Evolutionary conservation across 129 eudicot genomes (phyloP).

Genomic region (Tagetes patula): DNA sequence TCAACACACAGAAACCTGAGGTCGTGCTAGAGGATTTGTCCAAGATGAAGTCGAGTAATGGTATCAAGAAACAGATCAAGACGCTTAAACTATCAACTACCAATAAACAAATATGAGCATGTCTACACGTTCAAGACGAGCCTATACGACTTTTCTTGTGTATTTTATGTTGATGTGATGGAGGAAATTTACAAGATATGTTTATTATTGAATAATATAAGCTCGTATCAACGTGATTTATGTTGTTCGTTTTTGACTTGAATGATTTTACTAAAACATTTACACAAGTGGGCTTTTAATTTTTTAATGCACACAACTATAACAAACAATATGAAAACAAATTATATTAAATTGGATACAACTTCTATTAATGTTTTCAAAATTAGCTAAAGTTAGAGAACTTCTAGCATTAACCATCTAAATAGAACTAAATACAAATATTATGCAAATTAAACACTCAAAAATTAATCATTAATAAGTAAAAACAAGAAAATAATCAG

Average conservation of each 20-base stretch:
- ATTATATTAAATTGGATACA: too few relatives aligned
- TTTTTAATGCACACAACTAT: too few relatives aligned
- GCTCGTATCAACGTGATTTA: neutral
- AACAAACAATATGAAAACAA: too few relatives aligned
- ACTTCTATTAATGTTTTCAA: too few relatives aligned
- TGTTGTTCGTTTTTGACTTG: constrained; percentile 5
- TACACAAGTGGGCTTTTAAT: neutral
- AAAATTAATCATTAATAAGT: too few relatives aligned
- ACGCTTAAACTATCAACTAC: constrained; percentile 21
- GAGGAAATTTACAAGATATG: neutral
- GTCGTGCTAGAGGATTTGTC: constrained; percentile 8
- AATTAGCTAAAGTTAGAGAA: neutral
- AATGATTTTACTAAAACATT: neutral
- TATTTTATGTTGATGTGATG: constrained; percentile 1
- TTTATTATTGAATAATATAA: neutral
- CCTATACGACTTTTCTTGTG: neutral
- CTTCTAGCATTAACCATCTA: neutral
- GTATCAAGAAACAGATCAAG: constrained; percentile 28
- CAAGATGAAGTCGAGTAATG: constrained; percentile 13
- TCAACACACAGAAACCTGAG: constrained; percentile 24
- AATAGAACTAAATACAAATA: too few relatives aligned
- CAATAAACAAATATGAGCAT: constrained; percentile 21
- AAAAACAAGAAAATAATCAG: too few relatives aligned
- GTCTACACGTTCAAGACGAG: neutral
- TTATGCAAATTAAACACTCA: too few relatives aligned